Evolutionary conservation across 1,284 basidiomycete genomes (phyloP).

Genomic region (Tranzscheliella williamsii): DNA sequence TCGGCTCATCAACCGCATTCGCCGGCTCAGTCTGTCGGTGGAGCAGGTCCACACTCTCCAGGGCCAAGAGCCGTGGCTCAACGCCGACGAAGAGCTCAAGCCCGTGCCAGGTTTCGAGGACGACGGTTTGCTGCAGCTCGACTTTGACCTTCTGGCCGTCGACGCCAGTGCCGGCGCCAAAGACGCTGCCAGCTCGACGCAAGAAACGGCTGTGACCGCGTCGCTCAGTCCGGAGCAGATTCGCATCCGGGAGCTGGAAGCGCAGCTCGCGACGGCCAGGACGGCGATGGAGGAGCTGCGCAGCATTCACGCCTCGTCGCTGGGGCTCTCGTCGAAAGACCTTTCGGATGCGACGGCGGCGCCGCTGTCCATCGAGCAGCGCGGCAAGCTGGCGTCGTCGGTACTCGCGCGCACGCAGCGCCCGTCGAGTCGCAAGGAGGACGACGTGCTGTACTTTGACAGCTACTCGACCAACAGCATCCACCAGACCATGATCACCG

Average conservation of each 20-base stretch:
- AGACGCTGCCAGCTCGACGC: background rate
- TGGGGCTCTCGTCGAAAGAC: constrained; percentile 22
- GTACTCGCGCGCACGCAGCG: constrained; percentile 7
- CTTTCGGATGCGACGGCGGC: constrained; percentile 7
- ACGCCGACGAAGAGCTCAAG: constrained; percentile 49
- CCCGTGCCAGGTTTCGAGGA: constrained; percentile 55
- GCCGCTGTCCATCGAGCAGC: constrained; percentile 2
- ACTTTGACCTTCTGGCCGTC: constrained; percentile 42
- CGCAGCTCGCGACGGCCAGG: constrained; percentile 28
- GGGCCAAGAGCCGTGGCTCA: constrained; percentile 22
- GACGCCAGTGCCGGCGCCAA: background rate
- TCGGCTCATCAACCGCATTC: constrained; percentile 54
- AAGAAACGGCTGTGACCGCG: background rate
- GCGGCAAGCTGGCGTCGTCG: constrained; percentile 8
- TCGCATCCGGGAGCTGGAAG: constrained; percentile 33
- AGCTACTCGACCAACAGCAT: constrained; percentile 86
- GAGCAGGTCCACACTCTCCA: constrained; percentile 18
- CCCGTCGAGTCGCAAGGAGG: constrained; percentile 56
- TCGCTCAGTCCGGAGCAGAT: background rate
- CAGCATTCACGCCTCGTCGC: constrained; percentile 18
- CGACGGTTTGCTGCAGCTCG: constrained; percentile 55
- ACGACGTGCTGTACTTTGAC: constrained; percentile 92
- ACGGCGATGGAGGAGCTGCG: constrained; percentile 46
- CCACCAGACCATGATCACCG: constrained; percentile 70
- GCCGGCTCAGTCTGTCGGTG: constrained; percentile 19